Conservation (phyloP, 306 rosid genomes). For the Sphenostylis stenocarpa region DNA sequence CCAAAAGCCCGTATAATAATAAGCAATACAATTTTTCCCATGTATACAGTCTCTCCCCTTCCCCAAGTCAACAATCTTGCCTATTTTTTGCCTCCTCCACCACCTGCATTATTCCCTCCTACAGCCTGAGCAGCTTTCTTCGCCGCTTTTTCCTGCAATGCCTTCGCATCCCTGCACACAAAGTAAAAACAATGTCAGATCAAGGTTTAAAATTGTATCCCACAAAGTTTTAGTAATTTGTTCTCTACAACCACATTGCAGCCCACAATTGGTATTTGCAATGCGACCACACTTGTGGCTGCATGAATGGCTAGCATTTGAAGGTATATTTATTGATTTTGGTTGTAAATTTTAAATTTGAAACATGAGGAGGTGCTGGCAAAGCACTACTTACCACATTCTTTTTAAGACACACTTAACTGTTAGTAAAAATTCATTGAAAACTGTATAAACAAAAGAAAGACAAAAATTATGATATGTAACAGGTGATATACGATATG, state of each 20-base stretch:
- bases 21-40: constrained; percentile 19
- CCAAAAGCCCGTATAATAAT: constrained; percentile 30
- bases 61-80: neutral
- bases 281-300: neutral
- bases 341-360: too few species aligned
- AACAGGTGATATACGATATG: too few species aligned
- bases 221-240: neutral
- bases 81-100: constrained; percentile 38
- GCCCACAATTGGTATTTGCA: too few species aligned
- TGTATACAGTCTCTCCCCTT: neutral
- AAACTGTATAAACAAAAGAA: too few species aligned
- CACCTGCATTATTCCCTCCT: constrained; percentile 51
- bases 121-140: constrained; percentile 51
- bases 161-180: constrained; percentile 60
- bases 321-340: too few species aligned
- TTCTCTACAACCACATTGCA: neutral
- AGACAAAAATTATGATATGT: too few species aligned
- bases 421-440: too few species aligned
- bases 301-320: neutral
- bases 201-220: neutral
- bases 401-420: too few species aligned
- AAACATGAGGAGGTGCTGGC: neutral
- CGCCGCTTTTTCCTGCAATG: constrained; percentile 63
- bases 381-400: too few species aligned
- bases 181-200: neutral